Evolutionary conservation across 1,284 basidiomycete genomes (phyloP).

Genomic region (Gomphus bonarii): DNA sequence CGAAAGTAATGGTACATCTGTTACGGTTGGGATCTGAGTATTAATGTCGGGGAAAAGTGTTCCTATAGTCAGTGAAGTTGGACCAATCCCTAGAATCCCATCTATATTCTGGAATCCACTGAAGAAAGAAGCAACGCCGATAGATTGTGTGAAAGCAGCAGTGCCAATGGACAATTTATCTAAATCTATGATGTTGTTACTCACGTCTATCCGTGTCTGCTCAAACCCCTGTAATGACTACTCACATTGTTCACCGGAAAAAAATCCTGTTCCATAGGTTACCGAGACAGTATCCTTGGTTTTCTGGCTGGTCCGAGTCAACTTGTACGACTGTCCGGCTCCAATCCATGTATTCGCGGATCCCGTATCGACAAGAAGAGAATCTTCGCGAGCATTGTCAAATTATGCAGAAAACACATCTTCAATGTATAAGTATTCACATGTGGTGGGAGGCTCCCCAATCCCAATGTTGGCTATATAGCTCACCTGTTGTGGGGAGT

Average conservation of each 20-base stretch:
- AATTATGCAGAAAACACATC: too few species aligned
- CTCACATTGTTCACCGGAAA: conserved; percentile 26
- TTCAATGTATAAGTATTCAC: too few species aligned
- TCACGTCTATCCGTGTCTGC: too few species aligned
- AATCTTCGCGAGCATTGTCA: too few species aligned
- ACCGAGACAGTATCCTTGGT: conserved; percentile 12
- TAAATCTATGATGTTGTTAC: too few species aligned
- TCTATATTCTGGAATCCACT: conserved; percentile 21
- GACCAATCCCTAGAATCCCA: conserved; percentile 17
- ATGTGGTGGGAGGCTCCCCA: too few species aligned
- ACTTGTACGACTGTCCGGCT: conserved; percentile 11
- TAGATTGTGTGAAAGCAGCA: too few species aligned
- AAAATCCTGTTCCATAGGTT: conserved; percentile 17
- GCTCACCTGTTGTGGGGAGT: too few species aligned
- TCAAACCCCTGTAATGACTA: background rate
- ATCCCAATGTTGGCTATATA: too few species aligned
- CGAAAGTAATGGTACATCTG: conserved; percentile 11
- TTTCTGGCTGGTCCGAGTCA: conserved; percentile 10
- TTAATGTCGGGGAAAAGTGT: conserved; percentile 12
- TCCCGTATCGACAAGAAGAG: conserved; percentile 24
- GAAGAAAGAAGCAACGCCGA: conserved; percentile 20
- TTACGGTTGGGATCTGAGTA: conserved; percentile 14
- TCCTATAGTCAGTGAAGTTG: conserved; percentile 13
- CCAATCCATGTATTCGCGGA: conserved; percentile 20
- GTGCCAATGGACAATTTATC: conserved; percentile 8